Evolutionary conservation across 139 green algal genomes (phyloP).

Genomic region (Trebouxia sp.): DNA sequence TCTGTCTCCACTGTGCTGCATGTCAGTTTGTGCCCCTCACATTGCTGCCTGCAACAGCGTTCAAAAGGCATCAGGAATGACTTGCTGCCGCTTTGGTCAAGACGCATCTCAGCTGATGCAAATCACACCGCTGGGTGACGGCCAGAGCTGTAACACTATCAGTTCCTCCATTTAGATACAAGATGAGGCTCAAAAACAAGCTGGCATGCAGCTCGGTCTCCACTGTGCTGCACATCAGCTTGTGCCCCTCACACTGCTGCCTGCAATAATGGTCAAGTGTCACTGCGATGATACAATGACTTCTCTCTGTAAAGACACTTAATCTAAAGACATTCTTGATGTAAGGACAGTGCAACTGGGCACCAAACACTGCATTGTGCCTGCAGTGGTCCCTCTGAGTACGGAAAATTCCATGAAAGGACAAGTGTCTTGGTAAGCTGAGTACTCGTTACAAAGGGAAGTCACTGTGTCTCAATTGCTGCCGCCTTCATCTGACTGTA

Average conservation of each 20-base stretch:
- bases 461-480: not conserved
- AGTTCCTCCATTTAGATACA: no score
- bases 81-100: not conserved
- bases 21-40: no score
- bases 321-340: no score
- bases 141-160: no score
- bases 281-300: not conserved
- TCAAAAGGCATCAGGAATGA: not conserved
- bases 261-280: not conserved
- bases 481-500: not conserved
- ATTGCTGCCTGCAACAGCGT: no score
- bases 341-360: no score
- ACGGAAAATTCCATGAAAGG: no score
- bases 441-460: not conserved
- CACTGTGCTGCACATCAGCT: not conserved
- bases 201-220: no score
- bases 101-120: not conserved
- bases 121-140: no score
- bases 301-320: not conserved
- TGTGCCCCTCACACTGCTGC: conserved; percentile 13
- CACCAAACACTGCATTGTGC: no score
- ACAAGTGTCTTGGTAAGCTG: not conserved
- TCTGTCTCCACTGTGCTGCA: not conserved
- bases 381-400: no score
- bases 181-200: no score